Evolutionary conservation across 1,284 basidiomycete species (phyloP).

Genomic region (Boletus sp.): DNA sequence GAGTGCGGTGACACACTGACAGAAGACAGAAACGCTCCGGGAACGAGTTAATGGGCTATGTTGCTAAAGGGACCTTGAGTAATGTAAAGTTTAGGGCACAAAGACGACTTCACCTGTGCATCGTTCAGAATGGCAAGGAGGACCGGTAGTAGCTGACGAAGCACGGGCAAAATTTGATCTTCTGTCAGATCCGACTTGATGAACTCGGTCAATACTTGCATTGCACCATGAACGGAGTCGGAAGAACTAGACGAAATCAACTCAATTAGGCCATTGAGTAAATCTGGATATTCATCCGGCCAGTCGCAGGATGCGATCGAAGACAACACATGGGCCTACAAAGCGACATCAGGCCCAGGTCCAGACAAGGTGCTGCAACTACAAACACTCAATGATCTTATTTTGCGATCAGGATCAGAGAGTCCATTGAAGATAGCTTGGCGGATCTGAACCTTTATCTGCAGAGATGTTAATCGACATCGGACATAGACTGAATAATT

Average conservation of each 20-base stretch:
- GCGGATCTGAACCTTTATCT: constrained; percentile 83
- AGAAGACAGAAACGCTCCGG: constrained; percentile 86
- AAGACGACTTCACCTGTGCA: constrained; percentile 55
- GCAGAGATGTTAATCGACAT: constrained; percentile 21
- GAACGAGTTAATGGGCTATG: constrained; percentile 83
- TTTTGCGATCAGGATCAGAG: constrained; percentile 84
- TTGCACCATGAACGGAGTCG: constrained; percentile 87
- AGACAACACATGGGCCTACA: constrained; percentile 81
- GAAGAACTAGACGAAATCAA: constrained; percentile 76
- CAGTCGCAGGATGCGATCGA: constrained; percentile 88
- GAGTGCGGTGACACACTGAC: constrained; percentile 87
- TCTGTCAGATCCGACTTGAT: constrained; percentile 90
- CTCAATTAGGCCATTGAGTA: constrained; percentile 71
- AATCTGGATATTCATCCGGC: constrained; percentile 91
- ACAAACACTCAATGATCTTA: constrained; percentile 79
- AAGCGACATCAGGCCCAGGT: constrained; percentile 13
- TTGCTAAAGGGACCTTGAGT: constrained; percentile 44
- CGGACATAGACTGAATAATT: constrained; percentile 12
- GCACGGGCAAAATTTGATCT: constrained; percentile 88
- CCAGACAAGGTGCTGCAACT: constrained; percentile 1
- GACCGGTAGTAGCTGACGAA: constrained; percentile 83
- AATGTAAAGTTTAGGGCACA: constrained; percentile 3
- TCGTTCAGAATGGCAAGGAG: constrained; percentile 83
- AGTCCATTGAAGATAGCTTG: constrained; percentile 76
- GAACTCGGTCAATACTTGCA: constrained; percentile 93